Percentiles rank a stretch among this genome's conserved stretches.
Conservation (phyloP, 371 early-diverging fungal species). For the Phascolomyces articulosus region DNA sequence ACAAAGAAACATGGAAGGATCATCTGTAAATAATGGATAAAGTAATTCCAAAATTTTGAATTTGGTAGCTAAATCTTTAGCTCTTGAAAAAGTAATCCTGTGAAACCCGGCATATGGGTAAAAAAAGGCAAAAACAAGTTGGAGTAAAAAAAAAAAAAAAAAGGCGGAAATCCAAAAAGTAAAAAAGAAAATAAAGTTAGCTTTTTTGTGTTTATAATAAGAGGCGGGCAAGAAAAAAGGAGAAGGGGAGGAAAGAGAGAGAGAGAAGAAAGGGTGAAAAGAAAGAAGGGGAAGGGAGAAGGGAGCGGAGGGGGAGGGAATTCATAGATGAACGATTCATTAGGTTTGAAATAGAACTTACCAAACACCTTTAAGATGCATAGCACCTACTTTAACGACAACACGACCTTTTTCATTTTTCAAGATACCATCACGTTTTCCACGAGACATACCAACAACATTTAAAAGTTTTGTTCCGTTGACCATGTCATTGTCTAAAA, state of each 20-base stretch:
- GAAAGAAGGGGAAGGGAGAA: neutral
- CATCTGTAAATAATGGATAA: slow-evolving; percentile 77
- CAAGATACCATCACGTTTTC: slow-evolving; percentile 86
- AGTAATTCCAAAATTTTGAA: slow-evolving; percentile 73
- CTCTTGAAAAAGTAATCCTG: slow-evolving; percentile 74
- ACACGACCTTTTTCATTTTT: slow-evolving; percentile 86
- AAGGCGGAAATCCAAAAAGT: neutral
- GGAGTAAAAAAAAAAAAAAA: neutral
- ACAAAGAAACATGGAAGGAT: slow-evolving; percentile 51
- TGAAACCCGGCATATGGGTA: slow-evolving; percentile 5
- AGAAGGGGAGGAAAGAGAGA: no score
- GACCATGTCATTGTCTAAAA: slow-evolving; percentile 77
- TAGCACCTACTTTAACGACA: slow-evolving; percentile 87
- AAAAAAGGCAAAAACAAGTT: slow-evolving; percentile 8
- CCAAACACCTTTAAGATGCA: slow-evolving; percentile 92
- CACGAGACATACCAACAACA: slow-evolving; percentile 88
- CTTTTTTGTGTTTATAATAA: no score
- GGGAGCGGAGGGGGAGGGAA: neutral
- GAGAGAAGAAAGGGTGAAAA: no score
- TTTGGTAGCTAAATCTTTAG: slow-evolving; percentile 70
- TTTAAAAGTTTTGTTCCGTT: slow-evolving; percentile 88
- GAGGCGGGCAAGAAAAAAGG: no score
- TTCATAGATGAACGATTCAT: slow-evolving; percentile 3
- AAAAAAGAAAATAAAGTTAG: no score
- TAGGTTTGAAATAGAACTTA: slow-evolving; percentile 22